These are phyloP conservation scores for Epithemia pelagica DNA, from an alignment of 108 stramenopile genomes.

Conservation along the genomic window DNA sequence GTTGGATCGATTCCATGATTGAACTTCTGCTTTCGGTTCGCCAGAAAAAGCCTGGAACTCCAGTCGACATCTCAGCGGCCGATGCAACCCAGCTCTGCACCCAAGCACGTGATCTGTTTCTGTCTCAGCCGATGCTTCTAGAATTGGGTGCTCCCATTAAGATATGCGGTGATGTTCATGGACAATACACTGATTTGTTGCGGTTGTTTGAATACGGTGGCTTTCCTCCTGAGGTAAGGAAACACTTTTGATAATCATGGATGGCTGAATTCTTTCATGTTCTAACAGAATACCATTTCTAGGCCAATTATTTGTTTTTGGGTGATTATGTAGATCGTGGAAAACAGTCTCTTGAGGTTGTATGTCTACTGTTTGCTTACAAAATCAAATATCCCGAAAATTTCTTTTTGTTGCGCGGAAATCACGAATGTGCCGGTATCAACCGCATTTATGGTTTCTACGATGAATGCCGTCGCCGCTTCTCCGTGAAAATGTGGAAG, in stretches of 20 bases:
- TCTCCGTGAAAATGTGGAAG: conserved; percentile 98
- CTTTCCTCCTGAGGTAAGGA: conserved; percentile 85
- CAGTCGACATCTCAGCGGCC: conserved; percentile 72
- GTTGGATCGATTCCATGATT: conserved; percentile 89
- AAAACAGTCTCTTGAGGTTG: conserved; percentile 93
- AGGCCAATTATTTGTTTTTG: conserved; percentile 98
- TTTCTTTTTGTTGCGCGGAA: conserved; percentile 98
- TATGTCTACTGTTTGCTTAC: conserved; percentile 95
- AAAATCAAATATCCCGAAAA: conserved; percentile 99
- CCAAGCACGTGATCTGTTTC: conserved; percentile 89
- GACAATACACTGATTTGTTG: conserved; percentile 97
- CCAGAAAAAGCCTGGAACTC: conserved; percentile 86
- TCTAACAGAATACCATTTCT: not conserved
- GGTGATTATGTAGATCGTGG: conserved; percentile 99
- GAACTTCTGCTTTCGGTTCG: conserved; percentile 78
- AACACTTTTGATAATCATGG: not conserved
- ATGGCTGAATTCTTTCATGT: not conserved
- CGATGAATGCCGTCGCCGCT: conserved; percentile 98
- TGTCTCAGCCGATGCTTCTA: conserved; percentile 95
- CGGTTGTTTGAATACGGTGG: conserved; percentile 97
- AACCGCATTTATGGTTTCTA: conserved; percentile 99
- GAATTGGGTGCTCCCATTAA: conserved; percentile 98
- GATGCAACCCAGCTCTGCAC: conserved; percentile 83
- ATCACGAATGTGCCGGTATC: conserved; percentile 99
- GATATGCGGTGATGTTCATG: conserved; percentile 98